phyloP scores from a whole-genome alignment of 129 eudicot genomes.

The Artemisia tridentata region DNA sequence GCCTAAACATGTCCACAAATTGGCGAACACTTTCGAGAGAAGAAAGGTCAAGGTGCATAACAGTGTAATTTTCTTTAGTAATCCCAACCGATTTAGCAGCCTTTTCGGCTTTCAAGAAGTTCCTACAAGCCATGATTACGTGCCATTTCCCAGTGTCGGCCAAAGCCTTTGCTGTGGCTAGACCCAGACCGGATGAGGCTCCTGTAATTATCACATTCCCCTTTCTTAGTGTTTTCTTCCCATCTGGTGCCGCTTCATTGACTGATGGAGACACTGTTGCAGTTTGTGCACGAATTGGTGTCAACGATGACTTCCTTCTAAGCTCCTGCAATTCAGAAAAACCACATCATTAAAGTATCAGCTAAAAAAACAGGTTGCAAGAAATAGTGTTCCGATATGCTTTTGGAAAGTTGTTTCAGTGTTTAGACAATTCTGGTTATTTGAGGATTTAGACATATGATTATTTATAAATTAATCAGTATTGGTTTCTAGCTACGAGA shows the following conservation, averaged over 20 bases:
- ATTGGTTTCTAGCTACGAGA: no score
- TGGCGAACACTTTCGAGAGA: constrained; percentile 95
- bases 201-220: constrained; percentile 87
- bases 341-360: background rate
- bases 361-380: no score
- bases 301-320: constrained; percentile 34
- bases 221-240: constrained; percentile 77
- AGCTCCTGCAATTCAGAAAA: constrained; percentile 36
- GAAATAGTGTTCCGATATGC: background rate
- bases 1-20: constrained; percentile 66
- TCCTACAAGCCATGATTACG: constrained; percentile 83
- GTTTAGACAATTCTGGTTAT: no score
- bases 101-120: constrained; percentile 88
- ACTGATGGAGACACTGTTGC: constrained; percentile 62
- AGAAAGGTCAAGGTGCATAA: constrained; percentile 93
- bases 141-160: constrained; percentile 79
- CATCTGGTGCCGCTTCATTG: constrained; percentile 46
- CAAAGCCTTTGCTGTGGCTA: constrained; percentile 84
- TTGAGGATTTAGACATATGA: no score
- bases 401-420: background rate
- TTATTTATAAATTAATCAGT: no score
- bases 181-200: constrained; percentile 92
- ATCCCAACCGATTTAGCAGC: constrained; percentile 86
- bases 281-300: constrained; percentile 63
- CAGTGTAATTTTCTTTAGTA: constrained; percentile 65